phyloP scores from a whole-genome alignment of 2,329 filamentous ascomycete genomes.

The Xylariaceae sp. region DNA sequence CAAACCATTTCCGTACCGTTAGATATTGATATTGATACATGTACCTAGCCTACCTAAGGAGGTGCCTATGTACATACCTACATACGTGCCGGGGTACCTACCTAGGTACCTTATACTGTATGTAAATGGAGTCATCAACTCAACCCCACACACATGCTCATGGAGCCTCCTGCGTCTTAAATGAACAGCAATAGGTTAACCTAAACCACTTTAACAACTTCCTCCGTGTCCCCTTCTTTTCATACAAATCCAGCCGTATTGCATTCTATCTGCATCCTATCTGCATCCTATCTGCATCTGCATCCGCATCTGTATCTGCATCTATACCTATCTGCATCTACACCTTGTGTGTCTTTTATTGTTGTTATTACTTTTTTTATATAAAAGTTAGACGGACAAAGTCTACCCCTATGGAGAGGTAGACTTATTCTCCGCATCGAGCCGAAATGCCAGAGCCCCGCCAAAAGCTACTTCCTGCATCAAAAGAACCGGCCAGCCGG shows the following conservation, averaged over 20 bases:
- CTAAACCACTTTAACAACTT: not conserved
- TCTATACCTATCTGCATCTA: not conserved
- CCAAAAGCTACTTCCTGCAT: slow-evolving; percentile 4
- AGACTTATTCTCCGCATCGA: slow-evolving; percentile 21
- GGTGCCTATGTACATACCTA: too few species aligned
- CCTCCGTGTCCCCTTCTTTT: not conserved
- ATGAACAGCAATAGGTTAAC: not conserved
- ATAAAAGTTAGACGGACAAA: not conserved
- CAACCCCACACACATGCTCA: not conserved
- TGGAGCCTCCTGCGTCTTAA: not conserved
- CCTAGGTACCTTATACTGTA: too few species aligned
- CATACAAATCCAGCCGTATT: not conserved
- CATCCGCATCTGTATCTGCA: not conserved
- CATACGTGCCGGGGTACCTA: too few species aligned
- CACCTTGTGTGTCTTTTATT: too few species aligned
- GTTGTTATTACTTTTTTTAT: slow-evolving; percentile 18
- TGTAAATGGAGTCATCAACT: not conserved
- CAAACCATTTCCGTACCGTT: too few species aligned
- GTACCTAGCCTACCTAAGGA: too few species aligned
- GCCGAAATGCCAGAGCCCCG: slow-evolving; percentile 19
- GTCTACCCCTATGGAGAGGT: slow-evolving; percentile 10
- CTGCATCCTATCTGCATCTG: not conserved
- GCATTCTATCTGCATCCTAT: not conserved
- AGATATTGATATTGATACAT: too few species aligned
- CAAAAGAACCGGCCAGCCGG: not conserved